Percentiles rank a stretch among this genome's conserved stretches.
Evolutionary conservation across 1,284 basidiomycete genomes (phyloP).

Genomic region (Inonotus hispidus): DNA sequence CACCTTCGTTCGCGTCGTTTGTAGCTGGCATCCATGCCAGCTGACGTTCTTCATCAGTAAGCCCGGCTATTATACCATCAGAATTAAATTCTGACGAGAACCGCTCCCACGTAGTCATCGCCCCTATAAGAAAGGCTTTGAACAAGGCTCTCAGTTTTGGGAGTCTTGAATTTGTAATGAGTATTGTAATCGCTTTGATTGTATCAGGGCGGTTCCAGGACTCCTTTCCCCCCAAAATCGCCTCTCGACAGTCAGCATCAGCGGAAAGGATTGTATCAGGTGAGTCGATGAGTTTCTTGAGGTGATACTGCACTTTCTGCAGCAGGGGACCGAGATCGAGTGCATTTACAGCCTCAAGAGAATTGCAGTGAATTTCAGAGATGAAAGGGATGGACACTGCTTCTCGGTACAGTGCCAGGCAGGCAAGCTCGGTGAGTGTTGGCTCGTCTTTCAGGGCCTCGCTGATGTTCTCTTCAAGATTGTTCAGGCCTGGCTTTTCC

Average conservation of each 20-base stretch:
- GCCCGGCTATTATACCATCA: background rate
- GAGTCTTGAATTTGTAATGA: background rate
- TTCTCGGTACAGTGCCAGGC: conserved; percentile 29
- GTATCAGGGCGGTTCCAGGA: background rate
- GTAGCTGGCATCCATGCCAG: conserved; percentile 9
- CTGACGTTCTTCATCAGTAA: background rate
- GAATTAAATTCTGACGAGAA: background rate
- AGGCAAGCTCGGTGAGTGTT: conserved; percentile 33
- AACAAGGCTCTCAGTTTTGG: background rate
- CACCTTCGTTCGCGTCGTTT: conserved; percentile 11
- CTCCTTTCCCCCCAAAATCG: conserved; percentile 10
- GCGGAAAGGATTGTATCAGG: conserved; percentile 21
- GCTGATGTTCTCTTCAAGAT: conserved; percentile 30
- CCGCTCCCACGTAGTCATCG: background rate
- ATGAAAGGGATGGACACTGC: conserved; percentile 30
- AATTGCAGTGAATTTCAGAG: conserved; percentile 21
- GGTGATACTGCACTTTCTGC: conserved; percentile 21
- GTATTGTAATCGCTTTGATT: background rate
- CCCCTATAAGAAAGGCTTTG: background rate
- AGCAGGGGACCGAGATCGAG: conserved; percentile 28
- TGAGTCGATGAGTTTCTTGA: conserved; percentile 21
- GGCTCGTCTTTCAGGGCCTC: conserved; percentile 26
- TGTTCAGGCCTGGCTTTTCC: conserved; percentile 20
- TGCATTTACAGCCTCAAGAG: conserved; percentile 17
- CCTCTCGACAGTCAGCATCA: conserved; percentile 4